Evolutionary conservation across 1,284 basidiomycete genomes (phyloP), one percentile per base, ranked within the genome.

Genomic region (Anthracocystis walkeri): DNA sequence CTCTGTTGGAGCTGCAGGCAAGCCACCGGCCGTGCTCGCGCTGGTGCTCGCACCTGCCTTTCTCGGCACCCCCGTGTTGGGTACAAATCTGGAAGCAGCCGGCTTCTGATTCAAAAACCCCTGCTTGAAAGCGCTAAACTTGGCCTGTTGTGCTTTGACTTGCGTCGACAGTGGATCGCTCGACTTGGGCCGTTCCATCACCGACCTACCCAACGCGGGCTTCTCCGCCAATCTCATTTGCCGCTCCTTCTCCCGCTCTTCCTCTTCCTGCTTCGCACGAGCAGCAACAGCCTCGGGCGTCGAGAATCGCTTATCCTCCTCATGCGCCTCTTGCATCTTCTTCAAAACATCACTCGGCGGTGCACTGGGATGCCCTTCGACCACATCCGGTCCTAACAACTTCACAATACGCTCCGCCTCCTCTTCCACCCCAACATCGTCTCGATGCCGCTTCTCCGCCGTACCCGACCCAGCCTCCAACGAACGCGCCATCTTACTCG

Each of bases 331-430:
- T 57, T 76, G 74, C 74, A 76, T 71, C 65, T 70, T 58, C 21
- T 35, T 58, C 23, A 73, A 49, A 42, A 73, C 58, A 21, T 79
- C 64, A 2, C 62, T 4, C 12, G 65, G 53, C 8, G 75, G 75
- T 0, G 78, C 81, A 48, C 58, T 71, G 10, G 80, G 80, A 49
- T 82, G 81, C 2, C 82, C 82, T 31, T 72, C 65, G 38, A 84
- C 80, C 18, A 82, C 68, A 41, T 77, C 72, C 0, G 80, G 74
- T 1, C 82, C 82, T 23, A 84, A 67, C 27, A 84, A 56, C 23
- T 80, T 62, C 20, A 84, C 71, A 23, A 84, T 82, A 4, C 73
- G 62, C n/a, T 75, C 75, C 0, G 82, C 82, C 48, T 84, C 82
- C 45, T 83, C 78, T 35, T 81, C 78, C 2, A 81, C 78, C 16